phyloP scores from a whole-genome alignment of 352 stramenopile species.

The Globisporangium splendens region DNA sequence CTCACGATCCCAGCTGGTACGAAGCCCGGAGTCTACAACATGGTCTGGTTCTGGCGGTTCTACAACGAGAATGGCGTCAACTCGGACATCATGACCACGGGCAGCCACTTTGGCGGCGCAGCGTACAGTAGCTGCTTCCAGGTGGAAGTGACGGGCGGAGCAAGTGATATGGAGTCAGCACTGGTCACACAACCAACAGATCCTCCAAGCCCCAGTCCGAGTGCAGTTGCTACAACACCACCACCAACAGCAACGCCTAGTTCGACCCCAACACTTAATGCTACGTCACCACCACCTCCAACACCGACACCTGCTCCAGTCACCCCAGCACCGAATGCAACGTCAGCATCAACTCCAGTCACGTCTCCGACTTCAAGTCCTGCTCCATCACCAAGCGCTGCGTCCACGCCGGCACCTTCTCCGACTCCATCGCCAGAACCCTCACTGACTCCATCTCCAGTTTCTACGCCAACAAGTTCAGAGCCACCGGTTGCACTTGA shows the following conservation, averaged over 20 bases:
- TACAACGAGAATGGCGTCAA: conserved; percentile 46
- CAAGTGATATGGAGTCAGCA: not conserved
- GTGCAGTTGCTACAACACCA: too few species aligned
- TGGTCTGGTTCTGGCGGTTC: conserved; percentile 78
- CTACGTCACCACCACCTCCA: not conserved
- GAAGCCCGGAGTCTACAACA: conserved; percentile 45
- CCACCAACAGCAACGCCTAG: too few species aligned
- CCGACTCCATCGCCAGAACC: not conserved
- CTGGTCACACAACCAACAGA: not conserved
- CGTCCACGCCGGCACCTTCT: not conserved
- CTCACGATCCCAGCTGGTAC: conserved; percentile 42
- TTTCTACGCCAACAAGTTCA: not conserved
- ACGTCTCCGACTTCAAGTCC: too few species aligned
- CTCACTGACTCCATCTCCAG: not conserved
- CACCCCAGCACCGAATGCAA: not conserved
- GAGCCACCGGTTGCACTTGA: too few species aligned
- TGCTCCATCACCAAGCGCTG: not conserved
- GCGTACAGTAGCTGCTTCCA: conserved; percentile 66
- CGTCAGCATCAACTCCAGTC: not conserved
- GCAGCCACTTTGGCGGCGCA: conserved; percentile 43
- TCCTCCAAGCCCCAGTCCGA: too few species aligned
- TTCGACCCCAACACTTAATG: too few species aligned
- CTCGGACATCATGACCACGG: conserved; percentile 37
- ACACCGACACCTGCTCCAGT: not conserved
- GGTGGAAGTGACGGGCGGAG: conserved; percentile 33